Evolutionary conservation across 2,329 filamentous ascomycete genomes (phyloP).

Genomic region (Chalaropsis ovoidea): DNA sequence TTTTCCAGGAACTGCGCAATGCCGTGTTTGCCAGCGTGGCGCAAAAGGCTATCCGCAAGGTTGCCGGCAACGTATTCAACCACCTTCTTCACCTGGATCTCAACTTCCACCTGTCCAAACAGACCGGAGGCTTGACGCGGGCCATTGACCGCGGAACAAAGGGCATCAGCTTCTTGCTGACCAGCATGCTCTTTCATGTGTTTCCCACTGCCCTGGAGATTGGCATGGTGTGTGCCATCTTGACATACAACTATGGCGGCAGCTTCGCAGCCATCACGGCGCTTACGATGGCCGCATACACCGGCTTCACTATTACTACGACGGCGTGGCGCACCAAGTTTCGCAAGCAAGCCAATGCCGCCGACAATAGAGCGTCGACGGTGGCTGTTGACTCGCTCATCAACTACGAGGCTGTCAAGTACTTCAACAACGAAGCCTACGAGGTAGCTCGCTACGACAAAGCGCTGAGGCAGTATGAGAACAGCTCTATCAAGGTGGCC

Average conservation of each 20-base stretch:
- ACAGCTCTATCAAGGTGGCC: conserved; percentile 90
- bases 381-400: conserved; percentile 94
- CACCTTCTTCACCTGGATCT: conserved; percentile 82
- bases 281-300: conserved; percentile 84
- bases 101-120: conserved; percentile 85
- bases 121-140: conserved; percentile 86
- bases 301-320: conserved; percentile 92
- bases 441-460: conserved; percentile 85
- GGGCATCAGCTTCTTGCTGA: conserved; percentile 92
- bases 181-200: conserved; percentile 97
- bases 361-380: conserved; percentile 89
- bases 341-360: conserved; percentile 84
- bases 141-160: conserved; percentile 96
- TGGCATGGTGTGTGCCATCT: conserved; percentile 84
- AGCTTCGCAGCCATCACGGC: conserved; percentile 87
- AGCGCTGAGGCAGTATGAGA: conserved; percentile 76
- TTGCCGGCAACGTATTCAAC: conserved; percentile 85
- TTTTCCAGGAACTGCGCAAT: conserved; percentile 90
- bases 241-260: conserved; percentile 90
- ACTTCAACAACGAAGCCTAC: conserved; percentile 97
- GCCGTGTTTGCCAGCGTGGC: conserved; percentile 94
- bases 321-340: conserved; percentile 98
- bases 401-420: conserved; percentile 98
- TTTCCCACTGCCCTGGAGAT: conserved; percentile 91
- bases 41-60: conserved; percentile 86